Evolutionary conservation across 176 grass and related monocot species (phyloP).

Genomic region (Tillandsia fasciculata): DNA sequence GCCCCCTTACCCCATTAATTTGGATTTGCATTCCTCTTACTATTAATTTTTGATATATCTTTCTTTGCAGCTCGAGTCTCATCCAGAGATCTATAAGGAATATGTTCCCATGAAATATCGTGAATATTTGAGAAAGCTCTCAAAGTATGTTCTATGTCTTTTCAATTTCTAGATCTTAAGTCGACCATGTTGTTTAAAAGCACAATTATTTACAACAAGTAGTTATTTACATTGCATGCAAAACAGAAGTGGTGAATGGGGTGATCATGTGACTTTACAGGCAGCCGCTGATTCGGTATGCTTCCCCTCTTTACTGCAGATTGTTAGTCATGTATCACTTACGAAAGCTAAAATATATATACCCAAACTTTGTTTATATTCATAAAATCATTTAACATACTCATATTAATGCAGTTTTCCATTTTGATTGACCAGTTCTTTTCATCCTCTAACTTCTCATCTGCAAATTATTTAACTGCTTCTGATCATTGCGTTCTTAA

Average conservation of each 20-base stretch:
- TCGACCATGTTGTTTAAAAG: conserved; percentile 4
- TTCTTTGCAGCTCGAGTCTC: conserved; percentile 59
- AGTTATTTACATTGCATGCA: conserved; percentile 18
- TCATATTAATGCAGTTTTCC: too few relatives aligned
- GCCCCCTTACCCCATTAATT: not conserved
- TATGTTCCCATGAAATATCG: conserved; percentile 91
- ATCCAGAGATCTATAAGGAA: conserved; percentile 72
- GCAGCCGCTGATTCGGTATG: conserved; percentile 83
- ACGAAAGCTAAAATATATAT: too few relatives aligned
- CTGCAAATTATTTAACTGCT: not conserved
- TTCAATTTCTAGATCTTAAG: not conserved
- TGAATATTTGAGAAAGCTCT: conserved; percentile 78
- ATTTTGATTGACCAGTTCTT: not conserved
- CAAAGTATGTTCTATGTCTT: conserved; percentile 32
- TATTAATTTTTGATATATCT: conserved; percentile 21
- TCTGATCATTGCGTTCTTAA: conserved; percentile 1
- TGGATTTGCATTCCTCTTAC: conserved; percentile 9
- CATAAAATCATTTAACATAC: too few relatives aligned
- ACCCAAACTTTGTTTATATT: too few relatives aligned
- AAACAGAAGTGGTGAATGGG: conserved; percentile 81
- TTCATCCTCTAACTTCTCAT: not conserved
- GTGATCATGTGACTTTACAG: conserved; percentile 95
- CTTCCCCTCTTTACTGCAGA: conserved; percentile 4
- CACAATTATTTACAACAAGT: conserved; percentile 12
- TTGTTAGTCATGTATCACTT: not conserved